Conservation (phyloP, 768 basidiomycete genomes). For the Dentipellis sp. region DNA sequence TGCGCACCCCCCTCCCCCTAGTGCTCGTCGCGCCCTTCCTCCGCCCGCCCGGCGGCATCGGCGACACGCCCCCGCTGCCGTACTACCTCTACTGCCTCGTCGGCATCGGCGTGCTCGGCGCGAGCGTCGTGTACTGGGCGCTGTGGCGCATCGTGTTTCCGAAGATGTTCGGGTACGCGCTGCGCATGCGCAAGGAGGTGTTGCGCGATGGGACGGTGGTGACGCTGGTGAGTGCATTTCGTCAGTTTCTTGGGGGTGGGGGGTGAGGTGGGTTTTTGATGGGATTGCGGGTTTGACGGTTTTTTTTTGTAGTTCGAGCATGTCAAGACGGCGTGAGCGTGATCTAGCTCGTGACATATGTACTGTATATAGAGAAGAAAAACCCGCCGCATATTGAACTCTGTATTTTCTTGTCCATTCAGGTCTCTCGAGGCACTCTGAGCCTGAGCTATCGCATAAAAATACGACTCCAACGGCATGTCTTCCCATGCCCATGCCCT, state of each 20-base stretch:
- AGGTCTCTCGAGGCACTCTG: too few species aligned
- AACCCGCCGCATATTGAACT: too few species aligned
- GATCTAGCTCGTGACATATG: too few species aligned
- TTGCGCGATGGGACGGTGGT: slow-evolving; percentile 46
- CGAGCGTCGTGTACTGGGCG: slow-evolving; percentile 46
- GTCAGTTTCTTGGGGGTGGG: neutral
- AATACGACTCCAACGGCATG: too few species aligned
- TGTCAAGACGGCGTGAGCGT: too few species aligned
- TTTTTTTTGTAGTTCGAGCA: too few species aligned
- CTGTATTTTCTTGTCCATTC: too few species aligned
- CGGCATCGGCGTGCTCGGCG: slow-evolving; percentile 37
- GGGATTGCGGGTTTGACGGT: too few species aligned
- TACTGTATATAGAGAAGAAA: too few species aligned
- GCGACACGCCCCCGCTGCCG: slow-evolving; percentile 52
- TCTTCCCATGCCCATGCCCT: too few species aligned
- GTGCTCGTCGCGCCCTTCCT: slow-evolving; percentile 51
- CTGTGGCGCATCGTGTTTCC: slow-evolving; percentile 44
- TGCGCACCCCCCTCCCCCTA: slow-evolving; percentile 7
- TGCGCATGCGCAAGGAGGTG: slow-evolving; percentile 38
- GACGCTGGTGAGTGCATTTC: slow-evolving; percentile 31
- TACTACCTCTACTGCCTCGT: slow-evolving; percentile 53
- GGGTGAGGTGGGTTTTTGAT: too few species aligned
- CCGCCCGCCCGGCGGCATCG: slow-evolving; percentile 40
- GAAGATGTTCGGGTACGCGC: slow-evolving; percentile 36
- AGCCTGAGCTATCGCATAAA: too few species aligned